Evolutionary conservation across 352 stramenopile species (phyloP).

Genomic region (Pythium guiyangense): DNA sequence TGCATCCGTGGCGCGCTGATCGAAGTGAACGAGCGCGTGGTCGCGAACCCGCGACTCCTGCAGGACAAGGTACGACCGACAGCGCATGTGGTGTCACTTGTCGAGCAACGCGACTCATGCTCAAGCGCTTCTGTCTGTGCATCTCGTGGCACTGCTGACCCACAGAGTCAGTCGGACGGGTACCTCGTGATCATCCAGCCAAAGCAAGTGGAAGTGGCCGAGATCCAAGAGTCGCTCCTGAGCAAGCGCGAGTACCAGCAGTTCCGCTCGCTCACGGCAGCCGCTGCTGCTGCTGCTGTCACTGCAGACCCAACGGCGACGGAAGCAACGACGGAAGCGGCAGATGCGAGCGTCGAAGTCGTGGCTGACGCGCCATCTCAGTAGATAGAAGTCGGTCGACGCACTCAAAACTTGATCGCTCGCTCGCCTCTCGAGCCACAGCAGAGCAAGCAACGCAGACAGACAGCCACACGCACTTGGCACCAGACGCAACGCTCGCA

Average conservation of each 20-base stretch:
- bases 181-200: constrained; percentile 82
- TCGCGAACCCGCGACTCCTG: constrained; percentile 51
- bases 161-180: constrained; percentile 58
- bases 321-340: not conserved
- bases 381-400: not conserved
- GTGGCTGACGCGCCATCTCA: not conserved
- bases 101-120: no score
- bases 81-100: no score
- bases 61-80: constrained; percentile 28
- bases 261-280: constrained; percentile 37
- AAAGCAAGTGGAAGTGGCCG: constrained; percentile 68
- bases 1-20: constrained; percentile 79
- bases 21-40: constrained; percentile 71
- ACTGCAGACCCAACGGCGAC: not conserved
- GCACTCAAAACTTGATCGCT: no score
- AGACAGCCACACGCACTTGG: not conserved
- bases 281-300: no score
- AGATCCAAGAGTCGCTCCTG: constrained; percentile 82
- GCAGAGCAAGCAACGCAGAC: not conserved
- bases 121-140: not conserved
- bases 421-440: no score
- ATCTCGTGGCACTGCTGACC: no score
- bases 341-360: not conserved
- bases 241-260: constrained; percentile 73
- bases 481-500: not conserved